Evolutionary conservation across 495 filamentous ascomycete species (phyloP), one percentile per base, ranked within the genome.

Genomic region (Talaromyces nanjingensis): DNA sequence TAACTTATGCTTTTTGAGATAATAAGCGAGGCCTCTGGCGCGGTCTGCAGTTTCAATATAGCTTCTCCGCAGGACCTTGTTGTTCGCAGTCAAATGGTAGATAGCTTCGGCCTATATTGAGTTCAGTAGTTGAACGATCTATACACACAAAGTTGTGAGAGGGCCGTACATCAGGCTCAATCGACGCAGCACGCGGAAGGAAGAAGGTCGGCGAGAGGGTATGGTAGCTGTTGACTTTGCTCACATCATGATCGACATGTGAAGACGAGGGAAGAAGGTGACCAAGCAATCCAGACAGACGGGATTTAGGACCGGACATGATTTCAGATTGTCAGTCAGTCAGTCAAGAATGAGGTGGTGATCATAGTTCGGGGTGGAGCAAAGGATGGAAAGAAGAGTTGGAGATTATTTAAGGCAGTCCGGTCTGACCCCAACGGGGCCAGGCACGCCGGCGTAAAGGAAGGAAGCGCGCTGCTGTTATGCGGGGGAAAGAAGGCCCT

Each of bases 131-230:
- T 52, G 25, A 53, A 61, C 22, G 8, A 55, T 12, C 12, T 42
- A 59, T 42, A n/a, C 11, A 34, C 0, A n/a, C n/a, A 52, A 27
- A 59, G 16, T 25, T 7, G n/a, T 14, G 31, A 70, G 16, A 49
- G 20, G 42, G 8, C 33, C 83, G 63, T 70, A 88, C 92, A 69
- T 93, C 81, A 25, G 94, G 94, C 73, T 98, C 94, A 67, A 98
- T 93, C 42, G 82, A 79, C 4, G 93, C 94, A 29, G 94, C 94
- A 59, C 93, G 86, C 34, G 89, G 88, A 14, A 98, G 83, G 72
- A 96, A 98, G 74, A 84, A 86, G 2, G 96, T 98, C 0, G 94
- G 94, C 1, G 91, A 91, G 18, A 98, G 84, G 11, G 87, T 85
- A 71, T 94, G 90, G 66, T 90, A 79, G 78, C 96, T 86, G 67